These are phyloP conservation scores for Exutisphaerella laricina DNA, from an alignment of 2,329 filamentous ascomycete genomes.

Conservation along the genomic window DNA sequence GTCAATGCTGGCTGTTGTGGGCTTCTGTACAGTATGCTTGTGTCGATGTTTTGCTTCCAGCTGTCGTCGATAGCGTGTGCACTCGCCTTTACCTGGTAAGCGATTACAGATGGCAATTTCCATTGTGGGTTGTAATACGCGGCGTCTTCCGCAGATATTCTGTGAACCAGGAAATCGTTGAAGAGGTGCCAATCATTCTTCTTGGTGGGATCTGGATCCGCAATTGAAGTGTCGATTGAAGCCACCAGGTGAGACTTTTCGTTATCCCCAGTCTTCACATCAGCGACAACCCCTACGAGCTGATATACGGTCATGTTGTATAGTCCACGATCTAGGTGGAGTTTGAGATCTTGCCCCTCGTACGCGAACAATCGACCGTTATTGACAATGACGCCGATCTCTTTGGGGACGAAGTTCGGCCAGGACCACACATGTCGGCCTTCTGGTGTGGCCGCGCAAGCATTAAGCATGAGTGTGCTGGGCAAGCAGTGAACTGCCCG, in stretches of 20 bases:
- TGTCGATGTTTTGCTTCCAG: constrained; percentile 83
- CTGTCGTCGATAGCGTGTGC: constrained; percentile 77
- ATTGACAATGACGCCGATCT: constrained; percentile 87
- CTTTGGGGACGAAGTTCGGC: constrained; percentile 85
- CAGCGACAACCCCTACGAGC: constrained; percentile 79
- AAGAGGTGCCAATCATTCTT: constrained; percentile 88
- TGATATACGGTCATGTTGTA: constrained; percentile 86
- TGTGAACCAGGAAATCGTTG: constrained; percentile 90
- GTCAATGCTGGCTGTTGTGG: constrained; percentile 44
- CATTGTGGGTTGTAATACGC: constrained; percentile 83
- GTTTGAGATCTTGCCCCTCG: constrained; percentile 80
- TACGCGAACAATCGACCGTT: constrained; percentile 92
- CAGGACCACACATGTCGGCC: constrained; percentile 79
- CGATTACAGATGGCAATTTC: constrained; percentile 85
- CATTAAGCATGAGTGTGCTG: constrained; percentile 79
- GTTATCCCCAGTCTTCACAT: constrained; percentile 78
- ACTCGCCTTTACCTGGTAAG: constrained; percentile 75
- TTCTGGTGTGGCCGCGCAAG: constrained; percentile 66
- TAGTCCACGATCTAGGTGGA: constrained; percentile 71
- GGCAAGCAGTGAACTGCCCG: constrained; percentile 81
- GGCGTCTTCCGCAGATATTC: constrained; percentile 74
- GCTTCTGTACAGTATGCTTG: constrained; percentile 75
- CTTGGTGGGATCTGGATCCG: constrained; percentile 50
- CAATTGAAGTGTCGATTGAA: constrained; percentile 74
- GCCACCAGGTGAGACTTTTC: constrained; percentile 89